Base-by-base conservation (phyloP, 257 asterid genomes). In the Solanum pinnatisectum region DNA sequence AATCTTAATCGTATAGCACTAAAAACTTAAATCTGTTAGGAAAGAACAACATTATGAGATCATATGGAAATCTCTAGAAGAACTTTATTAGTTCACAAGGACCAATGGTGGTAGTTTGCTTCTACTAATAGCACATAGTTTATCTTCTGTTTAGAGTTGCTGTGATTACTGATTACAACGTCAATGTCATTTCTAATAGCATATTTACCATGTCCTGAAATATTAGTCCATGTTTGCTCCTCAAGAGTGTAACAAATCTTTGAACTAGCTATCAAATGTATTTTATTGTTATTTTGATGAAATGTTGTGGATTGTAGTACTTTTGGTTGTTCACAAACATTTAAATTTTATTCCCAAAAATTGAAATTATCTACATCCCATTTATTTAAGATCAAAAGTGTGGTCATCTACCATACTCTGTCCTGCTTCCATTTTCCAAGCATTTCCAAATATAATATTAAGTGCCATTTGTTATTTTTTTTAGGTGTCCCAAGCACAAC, bases 401-500 rank as follows among this genome's bases (percentile, higher is more conserved):
- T 71, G 42, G 25, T 72, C 79, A 46, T 44, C 85, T 46, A 32
- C 40, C 68, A 18, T 49, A 18, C 30, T 46, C 52, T 86, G 56
- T 71, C 82, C 82, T 86, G 84, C 60, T 86, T 65, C 65, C 65
- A 56, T 56, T 56, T 56, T 18, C 87, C 52, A 30, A 46, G 82
- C 83, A 73, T 65, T 49, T 86, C 33, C n/a, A 40, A 18, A 14
- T 46, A 32, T 86, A 18, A 42, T 81, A 46, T 42, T 65, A 72
- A 68, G 37, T 85, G 11, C 39, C 70, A 52, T 56, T 83, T 71
- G 73, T 87, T 84, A 39, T 52, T 76, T 42, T 82, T 18, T 85
- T 52, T 56, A 91, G 97, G 96, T 60, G 85, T 63, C 32, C 82
- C 92, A 37, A 83, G 90, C 88, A 86, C 89, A 83, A 91, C 94